A percentile compares a stretch with the other conserved stretches of the same genome.
Evolutionary conservation across 805 yeast species (phyloP).

Genomic region (Lachancea nothofagi): DNA sequence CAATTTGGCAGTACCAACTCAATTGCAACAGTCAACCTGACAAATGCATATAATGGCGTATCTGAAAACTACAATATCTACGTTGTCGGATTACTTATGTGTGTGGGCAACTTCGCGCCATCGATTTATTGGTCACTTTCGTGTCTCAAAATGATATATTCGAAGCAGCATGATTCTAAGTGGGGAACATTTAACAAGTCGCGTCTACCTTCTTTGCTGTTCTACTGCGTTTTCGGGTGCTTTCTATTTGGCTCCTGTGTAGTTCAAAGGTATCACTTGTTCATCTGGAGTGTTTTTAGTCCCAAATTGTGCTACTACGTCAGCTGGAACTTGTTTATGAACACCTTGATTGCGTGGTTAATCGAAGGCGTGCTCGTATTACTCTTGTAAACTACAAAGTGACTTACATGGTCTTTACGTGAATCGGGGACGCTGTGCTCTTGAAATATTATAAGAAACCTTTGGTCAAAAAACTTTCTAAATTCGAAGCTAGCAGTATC

Average conservation of each 20-base stretch:
- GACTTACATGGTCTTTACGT: not conserved
- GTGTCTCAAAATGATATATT: constrained; percentile 31
- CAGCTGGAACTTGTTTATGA: constrained; percentile 62
- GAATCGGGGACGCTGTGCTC: not conserved
- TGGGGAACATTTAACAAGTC: constrained; percentile 15
- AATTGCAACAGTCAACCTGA: constrained; percentile 80
- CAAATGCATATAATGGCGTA: constrained; percentile 90
- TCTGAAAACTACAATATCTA: constrained; percentile 55
- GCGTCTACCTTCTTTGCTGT: constrained; percentile 36
- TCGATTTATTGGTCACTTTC: constrained; percentile 72
- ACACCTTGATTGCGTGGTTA: constrained; percentile 26
- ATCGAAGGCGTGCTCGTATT: constrained; percentile 1
- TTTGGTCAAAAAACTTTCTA: too few species aligned
- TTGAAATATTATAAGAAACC: too few species aligned
- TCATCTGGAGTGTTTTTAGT: constrained; percentile 96
- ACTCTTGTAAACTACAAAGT: not conserved
- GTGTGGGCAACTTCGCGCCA: constrained; percentile 78
- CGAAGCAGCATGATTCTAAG: constrained; percentile 5
- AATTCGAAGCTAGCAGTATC: too few species aligned
- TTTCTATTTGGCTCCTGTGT: constrained; percentile 65
- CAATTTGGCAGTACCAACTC: constrained; percentile 90
- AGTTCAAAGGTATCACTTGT: constrained; percentile 73
- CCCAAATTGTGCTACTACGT: constrained; percentile 81
- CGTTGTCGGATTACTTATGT: constrained; percentile 72
- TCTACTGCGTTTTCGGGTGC: constrained; percentile 55